Evolutionary conservation across 768 basidiomycete genomes (phyloP).

Genomic region (Mycena belliarum): DNA sequence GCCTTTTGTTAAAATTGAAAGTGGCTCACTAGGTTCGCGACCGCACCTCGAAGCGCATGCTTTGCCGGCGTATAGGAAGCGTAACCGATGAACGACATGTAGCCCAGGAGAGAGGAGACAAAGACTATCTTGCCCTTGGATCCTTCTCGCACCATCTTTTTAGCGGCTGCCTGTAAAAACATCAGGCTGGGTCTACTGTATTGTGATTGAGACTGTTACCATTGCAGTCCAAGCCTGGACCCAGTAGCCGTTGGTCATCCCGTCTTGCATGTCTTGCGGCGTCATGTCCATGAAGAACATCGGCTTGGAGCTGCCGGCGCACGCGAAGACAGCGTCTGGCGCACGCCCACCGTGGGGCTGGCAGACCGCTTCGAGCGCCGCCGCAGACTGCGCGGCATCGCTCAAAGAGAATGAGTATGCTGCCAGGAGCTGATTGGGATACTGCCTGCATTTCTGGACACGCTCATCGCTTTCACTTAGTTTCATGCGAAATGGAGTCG

Average conservation of each 20-base stretch:
- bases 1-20: not conserved
- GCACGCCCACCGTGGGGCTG: slow-evolving; percentile 51
- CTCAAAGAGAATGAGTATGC: slow-evolving; percentile 69
- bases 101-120: slow-evolving; percentile 72
- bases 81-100: slow-evolving; percentile 78
- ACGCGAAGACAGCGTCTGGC: slow-evolving; percentile 79
- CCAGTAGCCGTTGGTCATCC: slow-evolving; percentile 49
- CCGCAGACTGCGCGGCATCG: slow-evolving; percentile 50
- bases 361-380: slow-evolving; percentile 65
- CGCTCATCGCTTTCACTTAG: too few relatives aligned
- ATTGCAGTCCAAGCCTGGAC: slow-evolving; percentile 57
- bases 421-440: slow-evolving; percentile 60
- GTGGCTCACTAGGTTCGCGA: not conserved
- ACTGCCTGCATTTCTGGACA: slow-evolving; percentile 52
- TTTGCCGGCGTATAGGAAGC: slow-evolving; percentile 82
- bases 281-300: slow-evolving; percentile 73
- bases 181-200: not conserved
- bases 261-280: slow-evolving; percentile 52
- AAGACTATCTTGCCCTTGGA: slow-evolving; percentile 72
- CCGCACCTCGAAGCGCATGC: slow-evolving; percentile 77
- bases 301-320: slow-evolving; percentile 75
- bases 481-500: not conserved
- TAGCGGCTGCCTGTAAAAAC: slow-evolving; percentile 54
- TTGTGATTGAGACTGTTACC: slow-evolving; percentile 34
- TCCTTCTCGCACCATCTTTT: slow-evolving; percentile 63